phyloP scores from a whole-genome alignment of 371 early-diverging fungal species.

The Apophysomyces ossiformis region DNA sequence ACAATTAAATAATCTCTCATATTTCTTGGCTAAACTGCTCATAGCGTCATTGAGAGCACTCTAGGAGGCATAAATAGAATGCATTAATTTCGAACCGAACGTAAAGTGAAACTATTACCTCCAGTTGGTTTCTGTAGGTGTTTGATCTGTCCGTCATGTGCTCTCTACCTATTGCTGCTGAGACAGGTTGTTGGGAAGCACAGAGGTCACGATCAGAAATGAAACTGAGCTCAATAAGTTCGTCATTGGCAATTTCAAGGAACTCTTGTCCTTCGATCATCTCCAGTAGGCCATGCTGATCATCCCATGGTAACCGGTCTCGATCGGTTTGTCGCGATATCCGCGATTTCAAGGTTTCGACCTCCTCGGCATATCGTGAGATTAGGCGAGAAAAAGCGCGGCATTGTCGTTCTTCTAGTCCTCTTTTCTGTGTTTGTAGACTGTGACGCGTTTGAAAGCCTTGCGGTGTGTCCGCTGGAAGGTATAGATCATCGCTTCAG shows the following conservation, averaged over 20 bases:
- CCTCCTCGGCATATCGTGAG: background rate
- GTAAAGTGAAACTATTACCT: too few species aligned
- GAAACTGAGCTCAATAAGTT: background rate
- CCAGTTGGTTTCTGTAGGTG: too few species aligned
- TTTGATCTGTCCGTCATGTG: too few species aligned
- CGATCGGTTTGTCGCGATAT: background rate
- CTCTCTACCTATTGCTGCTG: too few species aligned
- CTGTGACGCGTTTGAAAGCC: background rate
- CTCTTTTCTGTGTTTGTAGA: background rate
- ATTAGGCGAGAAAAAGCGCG: background rate
- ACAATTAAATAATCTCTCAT: too few species aligned
- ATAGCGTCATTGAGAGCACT: too few species aligned
- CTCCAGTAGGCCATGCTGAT: background rate
- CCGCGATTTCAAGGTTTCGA: background rate
- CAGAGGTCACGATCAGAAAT: background rate
- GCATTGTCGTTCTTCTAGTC: background rate
- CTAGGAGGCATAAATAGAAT: too few species aligned
- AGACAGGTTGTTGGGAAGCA: background rate
- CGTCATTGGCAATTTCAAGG: background rate
- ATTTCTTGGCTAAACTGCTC: too few species aligned
- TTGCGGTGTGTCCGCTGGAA: conserved; percentile 3
- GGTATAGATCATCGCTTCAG: background rate
- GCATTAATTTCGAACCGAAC: too few species aligned
- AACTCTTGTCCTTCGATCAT: background rate
- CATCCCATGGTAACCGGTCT: background rate